Evolutionary conservation across 2,329 filamentous ascomycete genomes (phyloP).

Genomic region (Chalaropsis ovoidea): DNA sequence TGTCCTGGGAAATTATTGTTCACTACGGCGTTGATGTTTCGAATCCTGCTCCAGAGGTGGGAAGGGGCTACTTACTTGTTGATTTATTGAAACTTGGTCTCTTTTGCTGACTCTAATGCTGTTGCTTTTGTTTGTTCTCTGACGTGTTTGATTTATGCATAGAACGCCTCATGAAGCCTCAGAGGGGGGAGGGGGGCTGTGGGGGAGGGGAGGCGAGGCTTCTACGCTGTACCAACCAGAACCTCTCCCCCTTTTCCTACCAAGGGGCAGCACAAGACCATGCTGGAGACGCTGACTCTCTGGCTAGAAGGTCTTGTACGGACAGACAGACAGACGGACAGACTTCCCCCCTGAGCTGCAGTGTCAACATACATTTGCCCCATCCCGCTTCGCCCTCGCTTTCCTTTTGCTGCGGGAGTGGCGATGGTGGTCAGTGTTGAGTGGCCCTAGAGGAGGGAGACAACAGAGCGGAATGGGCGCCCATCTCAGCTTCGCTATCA

Average conservation of each 20-base stretch:
- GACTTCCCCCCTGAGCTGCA: neutral
- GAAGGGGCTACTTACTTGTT: neutral
- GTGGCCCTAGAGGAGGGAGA: neutral
- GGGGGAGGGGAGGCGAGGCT: neutral
- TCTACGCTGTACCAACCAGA: neutral
- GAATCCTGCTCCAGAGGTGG: neutral
- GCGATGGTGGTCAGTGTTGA: neutral
- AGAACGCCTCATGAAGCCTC: neutral
- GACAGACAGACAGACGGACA: neutral
- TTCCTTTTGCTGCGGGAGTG: neutral
- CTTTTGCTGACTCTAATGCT: neutral
- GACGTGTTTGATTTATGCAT: neutral
- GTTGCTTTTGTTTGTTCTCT: neutral
- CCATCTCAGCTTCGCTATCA: conserved; percentile 1
- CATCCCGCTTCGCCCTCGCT: neutral
- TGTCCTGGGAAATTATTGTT: neutral
- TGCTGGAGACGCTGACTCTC: neutral
- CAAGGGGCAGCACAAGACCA: neutral
- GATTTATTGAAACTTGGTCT: conserved; percentile 4
- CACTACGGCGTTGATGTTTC: conserved; percentile 10
- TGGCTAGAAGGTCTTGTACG: neutral
- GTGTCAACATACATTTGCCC: conserved; percentile 10
- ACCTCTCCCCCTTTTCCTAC: neutral
- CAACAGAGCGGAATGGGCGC: neutral
- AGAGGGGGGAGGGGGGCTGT: neutral